Evolutionary conservation across 1,284 basidiomycete species (phyloP), one percentile per base, ranked within the genome.

Genomic region (Rhodofomes roseus): DNA sequence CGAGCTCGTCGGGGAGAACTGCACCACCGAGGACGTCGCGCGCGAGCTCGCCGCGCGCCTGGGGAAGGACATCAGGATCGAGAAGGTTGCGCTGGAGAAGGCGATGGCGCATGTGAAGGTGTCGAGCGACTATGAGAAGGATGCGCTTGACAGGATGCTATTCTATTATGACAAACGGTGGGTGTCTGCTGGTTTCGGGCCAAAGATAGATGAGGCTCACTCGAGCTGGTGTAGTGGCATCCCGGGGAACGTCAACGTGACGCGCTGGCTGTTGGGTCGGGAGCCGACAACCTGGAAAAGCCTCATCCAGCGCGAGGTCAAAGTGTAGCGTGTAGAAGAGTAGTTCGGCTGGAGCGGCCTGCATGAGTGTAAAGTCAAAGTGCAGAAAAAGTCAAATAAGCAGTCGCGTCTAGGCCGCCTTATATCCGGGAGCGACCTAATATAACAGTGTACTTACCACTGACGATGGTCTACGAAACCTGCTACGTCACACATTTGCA

Each of bases 131-230:
- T 69, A 66, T 46, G 62, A 23, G 6, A 44, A 43, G 11, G 72
- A 73, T 29, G 68, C 63, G 9, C 37, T 71, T 43, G 63, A 66
- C 36, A 62, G 71, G 52, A 71, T 74, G 71, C 56, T 74, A 23
- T 68, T 62, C 40, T 74, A 73, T 44, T 73, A 73, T 43, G 68
- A 74, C 55, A 65, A 61, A 34, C 65, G 71, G 73, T 72, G 58
- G 36, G 65, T 12, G 37, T 34, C 39, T 53, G 27, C 27, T 4
- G 27, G 22, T 48, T 6, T 7, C 40, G 14, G 9, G 8, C 16
- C 44, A 44, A 18, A 43, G 25, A 44, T 50, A 20, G 40, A 37
- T 51, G 34, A 34, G 16, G 40, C n/a, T 34, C 44, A 9, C 37
- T 51, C 23, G 4, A 29, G 46, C 31, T 34, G 4, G 11, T 34